Base-by-base conservation (phyloP, 2,329 filamentous ascomycete species). In the Xylariaceae sp. region DNA sequence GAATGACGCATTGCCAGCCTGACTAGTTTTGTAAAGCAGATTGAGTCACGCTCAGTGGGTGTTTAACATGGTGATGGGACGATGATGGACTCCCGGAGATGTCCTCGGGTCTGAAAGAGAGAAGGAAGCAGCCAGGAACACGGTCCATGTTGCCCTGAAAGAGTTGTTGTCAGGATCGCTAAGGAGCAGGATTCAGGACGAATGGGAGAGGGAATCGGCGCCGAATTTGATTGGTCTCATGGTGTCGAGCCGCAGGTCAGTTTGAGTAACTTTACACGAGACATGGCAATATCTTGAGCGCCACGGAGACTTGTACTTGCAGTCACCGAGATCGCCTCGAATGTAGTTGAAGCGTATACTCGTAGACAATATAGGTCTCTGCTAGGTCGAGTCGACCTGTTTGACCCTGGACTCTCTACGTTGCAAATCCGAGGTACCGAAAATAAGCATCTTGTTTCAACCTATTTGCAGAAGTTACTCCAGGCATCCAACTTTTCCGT, bases 31-130 rank as follows among this genome's bases (percentile, higher is more conserved):
- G 50, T 42, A 54, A 10, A 23, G 3, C 37, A 39, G 47, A 17
- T 45, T 47, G 34, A 49, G 53, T 30, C 23, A 30, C 3, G 51
- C 51, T 62, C 50, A 34, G 58, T 55, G 44, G 35, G 44, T 30
- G 30, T 15, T 50, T 17, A n/a, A 10, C 39, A 48, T 23, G 53
- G 56, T 48, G 37, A 58, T 53, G 42, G 18, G 18, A 48, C 15
- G 49, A 60, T 45, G 39, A 11, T 51, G 49, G 13, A 37, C n/a
- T 1, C 37, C 39, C 45, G 11, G 51, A 42, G 6, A 42, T 42
- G 13, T 49, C n/a, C 23, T 30, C 23, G 23, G 5, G 2, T 30
- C 5, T 30, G 23, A 5, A 5, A 30, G 23, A 34, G 44, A 10
- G 18, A 9, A 53, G 18, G 23, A 54, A n/a, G 1, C 2, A n/a